Base-by-base conservation (phyloP, 352 stramenopile species). In the Poterioochromonas sp. region DNA sequence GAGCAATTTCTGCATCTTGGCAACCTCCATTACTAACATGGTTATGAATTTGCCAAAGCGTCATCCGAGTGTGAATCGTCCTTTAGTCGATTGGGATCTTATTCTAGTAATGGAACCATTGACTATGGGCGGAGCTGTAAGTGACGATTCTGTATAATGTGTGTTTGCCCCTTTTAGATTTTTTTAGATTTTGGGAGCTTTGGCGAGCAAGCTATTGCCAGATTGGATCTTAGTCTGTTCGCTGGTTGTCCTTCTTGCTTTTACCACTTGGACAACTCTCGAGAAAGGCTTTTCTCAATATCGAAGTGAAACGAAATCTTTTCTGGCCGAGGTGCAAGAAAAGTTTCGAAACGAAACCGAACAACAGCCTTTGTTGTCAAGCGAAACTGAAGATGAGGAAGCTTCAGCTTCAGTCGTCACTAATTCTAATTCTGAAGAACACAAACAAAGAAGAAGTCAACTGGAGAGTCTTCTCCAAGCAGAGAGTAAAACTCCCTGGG, bases 81-180 rank as follows among this genome's bases (percentile, higher is more conserved):
- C 94, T 15, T 85, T 99, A 29, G 95, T 99, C 51, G 93, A 97
- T 86, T 98, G 96, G 89, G 92, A 97, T 78, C 85, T 99, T n/a
- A 93, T 96, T n/a, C 82, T 97, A 0, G 91, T 98, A n/a, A 98
- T 98, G 94, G 94, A 99, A 86, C 95, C 94, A 0, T 88, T 93
- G 0, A 94, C 90, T 0, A 88, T 93, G 77, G 84, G 83, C 0
- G 88, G 88, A 32, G 87, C 88, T 1, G 76, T 92, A 41, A 83
- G 88, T 69, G 1, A n/a, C n/a, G n/a, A n/a, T n/a, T n/a, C n/a
- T n/a, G n/a, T n/a, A n/a, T n/a, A 8, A 11, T 65, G 5, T 40
- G 39, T 76, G 8, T 64, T 5, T 65, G 18, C n/a, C 12, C 18
- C 29, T 11, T 58, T 65, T 5, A 26, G 29, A 58, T 54, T 74